Evolutionary conservation across 1,284 basidiomycete species (phyloP), one percentile per base, ranked within the genome.

Genomic region (Ganoderma boninense): DNA sequence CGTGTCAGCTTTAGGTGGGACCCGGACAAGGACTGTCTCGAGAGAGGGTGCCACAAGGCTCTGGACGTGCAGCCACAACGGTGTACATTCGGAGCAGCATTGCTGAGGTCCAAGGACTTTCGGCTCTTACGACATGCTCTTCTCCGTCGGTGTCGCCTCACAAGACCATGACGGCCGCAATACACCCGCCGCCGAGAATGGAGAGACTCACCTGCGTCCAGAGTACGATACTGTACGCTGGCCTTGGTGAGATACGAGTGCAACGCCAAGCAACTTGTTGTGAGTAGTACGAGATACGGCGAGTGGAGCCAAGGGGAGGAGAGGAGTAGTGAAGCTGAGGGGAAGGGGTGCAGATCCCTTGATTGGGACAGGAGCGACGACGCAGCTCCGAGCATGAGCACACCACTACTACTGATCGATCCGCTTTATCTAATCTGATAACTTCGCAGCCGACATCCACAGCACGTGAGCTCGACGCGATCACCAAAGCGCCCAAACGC

Each of bases 381-480:
- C n/a, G 35, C 72, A 70, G 70, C 72, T 32, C 29, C 29, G 4
- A 32, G 29, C 29, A n/a, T n/a, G n/a, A n/a, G n/a, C n/a, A n/a
- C n/a, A n/a, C n/a, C n/a, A n/a, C n/a, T n/a, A n/a, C n/a, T n/a
- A 73, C 72, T 64, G 69, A 71, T 57, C 26, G 49, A 52, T 52
- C 13, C 49, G n/a, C 7, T 46, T 29, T n/a, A 69, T 71, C 69
- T 71, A 29, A 68, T 69, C 65, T 52, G 49, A 74, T 74, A 54
- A 44, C 59, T 68, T 70, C 20, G 2, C 7, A 62, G 29, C 57
- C 56, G 60, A 62, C 52, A 35, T 26, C 64, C 64, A 14, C 72
- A 62, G 60, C 72, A 73, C 72, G 72, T 73, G 72, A 69, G 18
- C 14, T 20, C 4, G 56, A 71, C 72, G 72, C 72, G 72, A 65